Evolutionary conservation across 2,329 filamentous ascomycete genomes (phyloP).

Genomic region (Fusarium sp.): DNA sequence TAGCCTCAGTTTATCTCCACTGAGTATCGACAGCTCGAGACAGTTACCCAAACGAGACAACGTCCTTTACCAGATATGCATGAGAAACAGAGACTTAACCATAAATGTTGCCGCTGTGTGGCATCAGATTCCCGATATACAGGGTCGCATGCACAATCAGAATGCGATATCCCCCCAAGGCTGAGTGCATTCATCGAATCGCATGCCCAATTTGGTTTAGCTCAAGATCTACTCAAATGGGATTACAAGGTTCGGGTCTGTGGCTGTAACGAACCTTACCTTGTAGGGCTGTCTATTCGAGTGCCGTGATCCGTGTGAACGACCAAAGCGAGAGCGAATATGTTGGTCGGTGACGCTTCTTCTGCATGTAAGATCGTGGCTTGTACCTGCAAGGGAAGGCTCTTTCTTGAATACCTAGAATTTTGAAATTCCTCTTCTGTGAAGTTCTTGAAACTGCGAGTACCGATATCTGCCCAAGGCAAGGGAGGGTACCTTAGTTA

Average conservation of each 20-base stretch:
- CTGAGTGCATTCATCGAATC: slow-evolving; percentile 19
- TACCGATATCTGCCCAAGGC: neutral
- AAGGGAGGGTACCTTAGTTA: neutral
- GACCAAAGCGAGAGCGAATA: slow-evolving; percentile 1
- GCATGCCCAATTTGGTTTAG: slow-evolving; percentile 23
- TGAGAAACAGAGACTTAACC: neutral
- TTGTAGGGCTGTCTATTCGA: slow-evolving; percentile 30
- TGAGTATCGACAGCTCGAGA: slow-evolving; percentile 5
- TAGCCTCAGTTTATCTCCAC: slow-evolving; percentile 7
- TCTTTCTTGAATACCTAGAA: neutral
- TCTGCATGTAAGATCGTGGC: slow-evolving; percentile 4
- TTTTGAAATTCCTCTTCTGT: neutral
- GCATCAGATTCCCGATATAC: neutral
- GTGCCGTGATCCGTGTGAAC: slow-evolving; percentile 17
- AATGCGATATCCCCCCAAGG: neutral
- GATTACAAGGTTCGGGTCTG: neutral
- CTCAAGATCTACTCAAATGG: neutral
- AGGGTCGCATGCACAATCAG: slow-evolving; percentile 1
- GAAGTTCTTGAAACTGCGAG: neutral
- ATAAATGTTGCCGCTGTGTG: neutral
- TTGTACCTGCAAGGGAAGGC: neutral
- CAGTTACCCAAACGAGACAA: neutral
- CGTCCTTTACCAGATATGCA: neutral
- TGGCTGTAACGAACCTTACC: slow-evolving; percentile 22
- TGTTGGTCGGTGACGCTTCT: neutral